phyloP scores from a whole-genome alignment of 768 basidiomycete genomes.

The Hygrophoropsis aurantiaca region DNA sequence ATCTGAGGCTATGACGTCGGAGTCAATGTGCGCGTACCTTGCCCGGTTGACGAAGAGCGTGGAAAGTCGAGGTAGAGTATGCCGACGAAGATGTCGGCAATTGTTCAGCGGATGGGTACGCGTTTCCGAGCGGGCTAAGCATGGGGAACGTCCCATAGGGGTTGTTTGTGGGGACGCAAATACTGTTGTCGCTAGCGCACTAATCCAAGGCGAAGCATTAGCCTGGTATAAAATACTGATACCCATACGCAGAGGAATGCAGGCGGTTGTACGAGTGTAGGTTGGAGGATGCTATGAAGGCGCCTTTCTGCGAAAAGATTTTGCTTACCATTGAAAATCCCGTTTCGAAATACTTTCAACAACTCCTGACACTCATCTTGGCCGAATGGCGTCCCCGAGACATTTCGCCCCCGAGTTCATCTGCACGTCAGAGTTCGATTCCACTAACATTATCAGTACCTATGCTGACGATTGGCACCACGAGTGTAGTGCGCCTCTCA shows the following conservation, averaged over 20 bases:
- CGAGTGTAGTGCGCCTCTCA: too few species aligned
- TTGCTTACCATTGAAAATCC: conserved; percentile 47
- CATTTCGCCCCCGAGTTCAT: too few species aligned
- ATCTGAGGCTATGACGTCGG: too few species aligned
- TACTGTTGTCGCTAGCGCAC: conserved; percentile 74
- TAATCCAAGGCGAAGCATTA: conserved; percentile 1
- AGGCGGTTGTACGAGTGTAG: conserved; percentile 64
- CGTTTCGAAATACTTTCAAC: too few species aligned
- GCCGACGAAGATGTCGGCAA: conserved; percentile 59
- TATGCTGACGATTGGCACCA: too few species aligned
- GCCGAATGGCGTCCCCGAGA: too few species aligned
- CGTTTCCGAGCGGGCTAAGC: conserved; percentile 21
- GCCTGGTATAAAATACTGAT: neutral
- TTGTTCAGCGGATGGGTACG: conserved; percentile 44
- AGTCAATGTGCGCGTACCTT: too few species aligned
- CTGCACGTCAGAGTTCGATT: too few species aligned
- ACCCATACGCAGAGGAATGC: conserved; percentile 70
- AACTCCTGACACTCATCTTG: conserved; percentile 80
- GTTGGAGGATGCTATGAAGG: conserved; percentile 37
- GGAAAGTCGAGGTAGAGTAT: conserved; percentile 77
- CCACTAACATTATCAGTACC: too few species aligned
- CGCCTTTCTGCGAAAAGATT: too few species aligned
- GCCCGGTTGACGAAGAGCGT: conserved; percentile 62
- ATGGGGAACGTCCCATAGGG: too few species aligned
- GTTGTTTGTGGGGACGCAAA: too few species aligned